Base-by-base conservation (phyloP, 179 eudicot species). In the Dionaea muscipula region DNA sequence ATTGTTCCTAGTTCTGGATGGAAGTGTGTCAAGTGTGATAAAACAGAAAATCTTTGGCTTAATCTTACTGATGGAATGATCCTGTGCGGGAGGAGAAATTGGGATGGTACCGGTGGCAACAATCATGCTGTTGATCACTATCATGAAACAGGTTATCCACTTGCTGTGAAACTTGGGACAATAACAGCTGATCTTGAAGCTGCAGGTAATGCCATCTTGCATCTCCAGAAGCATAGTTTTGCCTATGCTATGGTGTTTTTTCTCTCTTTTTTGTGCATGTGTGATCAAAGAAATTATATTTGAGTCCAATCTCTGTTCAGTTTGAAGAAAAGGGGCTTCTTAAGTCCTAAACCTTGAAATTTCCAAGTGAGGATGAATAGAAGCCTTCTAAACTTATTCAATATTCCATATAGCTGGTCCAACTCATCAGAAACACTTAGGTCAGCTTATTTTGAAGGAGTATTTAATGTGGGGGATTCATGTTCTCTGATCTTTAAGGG, bases 71-170 rank as follows among this genome's bases (percentile, higher is more conserved):
- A 87, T 73, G 98, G 98, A 58, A 76, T 71, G 74, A 87, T 91
- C 59, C 86, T 84, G 9, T 91, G 98, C 69, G 98, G 98, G 66
- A 84, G 98, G 71, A 84, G 59, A 70, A 87, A 80, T 68, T 91
- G 91, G 91, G 98, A 91, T 72, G 98, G 95, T 56, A 84, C 62
- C 69, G 98, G 98, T 54, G 95, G 98, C 59, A 91, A 87, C 69
- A 78, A 91, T 67, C 98, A 91, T 74, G 98, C 98, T 24, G 61
- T 91, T 57, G 86, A 87, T 68, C 86, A 91, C 72, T 91, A 70
- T 50, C 74, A 69, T 46, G 84, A 70, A 49, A 82, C 94, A 20
- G 66, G 67, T 16, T 78, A 74, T 66, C 98, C 98, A 60, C 83
- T 91, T 55, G 91, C 98, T 47, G 98, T 87, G 53, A 91, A 91